These are phyloP conservation scores for Tagetes patula DNA, from an alignment of 129 eudicot genomes.

Conservation along the genomic window DNA sequence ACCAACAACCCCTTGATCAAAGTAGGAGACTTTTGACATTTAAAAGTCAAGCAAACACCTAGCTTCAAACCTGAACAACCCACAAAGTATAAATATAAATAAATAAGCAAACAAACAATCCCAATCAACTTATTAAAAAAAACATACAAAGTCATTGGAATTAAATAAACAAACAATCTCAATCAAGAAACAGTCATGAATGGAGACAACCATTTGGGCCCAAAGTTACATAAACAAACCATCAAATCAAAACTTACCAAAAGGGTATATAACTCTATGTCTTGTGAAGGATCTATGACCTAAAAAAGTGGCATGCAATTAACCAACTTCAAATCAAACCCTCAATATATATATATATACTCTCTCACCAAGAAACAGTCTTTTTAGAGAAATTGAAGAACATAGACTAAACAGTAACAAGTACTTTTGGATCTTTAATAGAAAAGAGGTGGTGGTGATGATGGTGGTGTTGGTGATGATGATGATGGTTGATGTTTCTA, in stretches of 20 bases:
- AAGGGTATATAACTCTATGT: constrained; percentile 28
- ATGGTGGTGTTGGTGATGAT: constrained; percentile 24
- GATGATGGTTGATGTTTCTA: constrained; percentile 26
- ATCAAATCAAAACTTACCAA: constrained; percentile 38
- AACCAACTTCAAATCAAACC: constrained; percentile 11
- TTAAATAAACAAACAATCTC: background rate
- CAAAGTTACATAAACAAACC: constrained; percentile 29
- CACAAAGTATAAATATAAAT: constrained; percentile 15
- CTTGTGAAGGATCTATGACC: constrained; percentile 33
- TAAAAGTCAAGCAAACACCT: constrained; percentile 37
- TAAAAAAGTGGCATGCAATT: background rate
- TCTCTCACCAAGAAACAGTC: constrained; percentile 33
- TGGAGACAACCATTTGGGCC: constrained; percentile 34
- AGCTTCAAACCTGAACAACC: constrained; percentile 36
- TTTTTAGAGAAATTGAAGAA: constrained; percentile 30
- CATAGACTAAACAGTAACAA: background rate
- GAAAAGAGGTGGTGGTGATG: constrained; percentile 15
- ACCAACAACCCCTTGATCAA: constrained; percentile 22
- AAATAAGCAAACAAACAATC: constrained; percentile 17
- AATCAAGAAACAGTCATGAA: constrained; percentile 38
- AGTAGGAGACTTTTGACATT: constrained; percentile 18
- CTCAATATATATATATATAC: background rate
- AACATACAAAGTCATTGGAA: constrained; percentile 15
- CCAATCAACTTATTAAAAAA: constrained; percentile 17
- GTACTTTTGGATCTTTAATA: no score